phyloP scores from a whole-genome alignment of 2,329 filamentous ascomycete genomes.

The Talaromyces pinophilus region DNA sequence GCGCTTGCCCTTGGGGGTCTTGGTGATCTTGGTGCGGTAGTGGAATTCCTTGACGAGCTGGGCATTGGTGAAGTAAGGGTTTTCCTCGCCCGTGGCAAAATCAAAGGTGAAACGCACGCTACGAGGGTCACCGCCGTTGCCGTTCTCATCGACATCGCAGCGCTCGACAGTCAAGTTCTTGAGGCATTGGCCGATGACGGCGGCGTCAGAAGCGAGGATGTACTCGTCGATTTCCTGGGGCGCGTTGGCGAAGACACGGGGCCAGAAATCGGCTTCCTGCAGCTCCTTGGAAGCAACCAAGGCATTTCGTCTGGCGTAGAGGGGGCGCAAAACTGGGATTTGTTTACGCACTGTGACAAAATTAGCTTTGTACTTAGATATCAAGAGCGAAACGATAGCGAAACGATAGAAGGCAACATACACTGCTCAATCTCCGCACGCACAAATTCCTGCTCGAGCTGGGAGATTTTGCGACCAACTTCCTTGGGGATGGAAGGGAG shows the following conservation, averaged over 20 bases:
- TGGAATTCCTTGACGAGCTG: constrained; percentile 90
- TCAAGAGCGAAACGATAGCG: constrained; percentile 5
- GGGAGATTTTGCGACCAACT: constrained; percentile 61
- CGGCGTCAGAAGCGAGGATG: constrained; percentile 75
- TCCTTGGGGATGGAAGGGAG: constrained; percentile 50
- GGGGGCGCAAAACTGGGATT: constrained; percentile 64
- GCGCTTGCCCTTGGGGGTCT: constrained; percentile 44
- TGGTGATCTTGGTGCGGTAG: constrained; percentile 64
- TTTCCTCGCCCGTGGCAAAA: constrained; percentile 62
- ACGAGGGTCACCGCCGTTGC: constrained; percentile 70
- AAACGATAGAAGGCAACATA: constrained; percentile 50
- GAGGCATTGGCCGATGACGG: constrained; percentile 68
- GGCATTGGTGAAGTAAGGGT: constrained; percentile 77
- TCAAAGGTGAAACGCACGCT: constrained; percentile 76
- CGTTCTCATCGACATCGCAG: constrained; percentile 67
- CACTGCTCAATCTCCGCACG: constrained; percentile 79
- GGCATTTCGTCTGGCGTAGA: constrained; percentile 75
- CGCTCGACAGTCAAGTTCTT: constrained; percentile 70
- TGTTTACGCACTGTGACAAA: constrained; percentile 68
- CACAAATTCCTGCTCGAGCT: constrained; percentile 81
- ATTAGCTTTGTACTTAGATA: constrained; percentile 2
- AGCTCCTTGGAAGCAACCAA: constrained; percentile 66
- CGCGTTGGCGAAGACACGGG: constrained; percentile 85
- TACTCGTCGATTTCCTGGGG: constrained; percentile 84
- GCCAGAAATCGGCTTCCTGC: constrained; percentile 75